These are phyloP conservation scores for Umbelopsis isabellina DNA, from an alignment of 192 early-diverging fungal genomes.

Conservation along the genomic window DNA sequence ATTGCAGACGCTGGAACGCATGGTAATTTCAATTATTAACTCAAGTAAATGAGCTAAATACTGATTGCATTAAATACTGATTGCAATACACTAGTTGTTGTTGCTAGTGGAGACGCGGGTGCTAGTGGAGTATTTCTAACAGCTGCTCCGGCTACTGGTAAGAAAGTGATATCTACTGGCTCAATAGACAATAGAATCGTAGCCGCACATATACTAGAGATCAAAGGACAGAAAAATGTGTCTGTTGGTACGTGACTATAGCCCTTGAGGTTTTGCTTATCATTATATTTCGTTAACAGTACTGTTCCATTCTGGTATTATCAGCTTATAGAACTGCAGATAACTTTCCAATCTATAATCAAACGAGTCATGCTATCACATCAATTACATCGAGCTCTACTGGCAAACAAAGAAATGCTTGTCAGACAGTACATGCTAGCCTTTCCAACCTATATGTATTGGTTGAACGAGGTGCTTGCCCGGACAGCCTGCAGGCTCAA, in stretches of 20 bases:
- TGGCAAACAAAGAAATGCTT: background rate
- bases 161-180: constrained; percentile 60
- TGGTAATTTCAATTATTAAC: background rate
- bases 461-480: background rate
- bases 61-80: background rate
- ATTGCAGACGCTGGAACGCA: constrained; percentile 47
- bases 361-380: background rate
- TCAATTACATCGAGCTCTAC: background rate
- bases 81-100: constrained; percentile 43
- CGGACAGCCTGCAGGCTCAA: background rate
- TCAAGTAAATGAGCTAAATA: background rate
- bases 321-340: constrained; percentile 9
- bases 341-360: constrained; percentile 13
- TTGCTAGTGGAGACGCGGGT: constrained; percentile 69
- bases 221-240: background rate
- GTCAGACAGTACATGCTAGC: background rate
- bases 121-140: constrained; percentile 61
- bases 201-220: constrained; percentile 34
- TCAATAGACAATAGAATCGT: constrained; percentile 45
- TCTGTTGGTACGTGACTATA: constrained; percentile 15
- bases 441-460: background rate
- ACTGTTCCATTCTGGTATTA: no score
- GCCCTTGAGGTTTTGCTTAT: no score
- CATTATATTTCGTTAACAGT: no score
- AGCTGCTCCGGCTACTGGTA: constrained; percentile 59